A percentile compares a stretch with the other conserved stretches of the same genome.
Conservation (phyloP, 2,329 filamentous ascomycete species). For the Pyricularia pennisetigena region DNA sequence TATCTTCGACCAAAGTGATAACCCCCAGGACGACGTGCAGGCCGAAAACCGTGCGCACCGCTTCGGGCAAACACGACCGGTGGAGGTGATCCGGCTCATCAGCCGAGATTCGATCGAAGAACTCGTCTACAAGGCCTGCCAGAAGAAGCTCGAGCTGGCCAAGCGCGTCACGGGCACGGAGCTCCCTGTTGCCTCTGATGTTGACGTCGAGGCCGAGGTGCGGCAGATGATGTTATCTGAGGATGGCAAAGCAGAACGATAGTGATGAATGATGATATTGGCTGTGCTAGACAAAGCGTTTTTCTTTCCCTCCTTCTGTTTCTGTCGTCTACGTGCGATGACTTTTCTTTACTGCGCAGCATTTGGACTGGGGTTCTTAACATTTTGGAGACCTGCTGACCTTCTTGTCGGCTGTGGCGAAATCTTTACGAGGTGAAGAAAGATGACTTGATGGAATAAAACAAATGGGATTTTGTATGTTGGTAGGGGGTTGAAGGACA, state of each 20-base stretch:
- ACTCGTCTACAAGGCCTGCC: conserved; percentile 80
- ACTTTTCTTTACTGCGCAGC: neutral
- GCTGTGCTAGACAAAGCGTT: neutral
- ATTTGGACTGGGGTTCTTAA: neutral
- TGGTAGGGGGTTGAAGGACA: neutral
- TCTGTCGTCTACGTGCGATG: neutral
- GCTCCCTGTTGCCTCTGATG: neutral
- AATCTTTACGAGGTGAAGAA: neutral
- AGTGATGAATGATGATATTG: neutral
- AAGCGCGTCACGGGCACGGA: conserved; percentile 37
- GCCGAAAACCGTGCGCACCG: conserved; percentile 95
- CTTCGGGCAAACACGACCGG: conserved; percentile 81
- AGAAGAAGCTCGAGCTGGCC: conserved; percentile 88
- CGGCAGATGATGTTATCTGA: conserved; percentile 3
- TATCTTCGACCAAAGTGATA: conserved; percentile 95
- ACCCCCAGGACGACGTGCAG: conserved; percentile 96
- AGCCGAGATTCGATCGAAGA: conserved; percentile 80
- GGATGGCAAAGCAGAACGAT: neutral
- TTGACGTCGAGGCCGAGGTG: conserved; percentile 3
- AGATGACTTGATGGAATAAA: neutral
- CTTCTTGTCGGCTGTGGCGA: neutral
- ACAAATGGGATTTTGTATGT: neutral
- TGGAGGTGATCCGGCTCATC: conserved; percentile 83
- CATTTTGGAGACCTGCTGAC: neutral
- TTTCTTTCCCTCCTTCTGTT: neutral